Percentiles rank a stretch among this genome's conserved stretches.
Evolutionary conservation across 2,329 filamentous ascomycete species (phyloP).

Genomic region (Ceratocystis colombiana): DNA sequence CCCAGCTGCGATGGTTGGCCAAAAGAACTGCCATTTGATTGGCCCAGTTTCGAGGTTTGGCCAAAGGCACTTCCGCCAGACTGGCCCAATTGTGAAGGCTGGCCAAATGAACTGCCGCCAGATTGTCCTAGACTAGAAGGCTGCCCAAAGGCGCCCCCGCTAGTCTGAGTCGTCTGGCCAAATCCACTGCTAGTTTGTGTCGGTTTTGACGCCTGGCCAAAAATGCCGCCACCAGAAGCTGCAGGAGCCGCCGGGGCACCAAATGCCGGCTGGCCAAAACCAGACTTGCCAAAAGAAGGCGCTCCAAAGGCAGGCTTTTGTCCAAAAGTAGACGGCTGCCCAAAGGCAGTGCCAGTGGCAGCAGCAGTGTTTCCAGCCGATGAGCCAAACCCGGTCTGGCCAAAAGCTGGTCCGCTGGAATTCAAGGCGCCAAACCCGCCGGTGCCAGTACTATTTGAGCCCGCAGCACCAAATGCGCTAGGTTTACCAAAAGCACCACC

Average conservation of each 20-base stretch:
- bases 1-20: slow-evolving; percentile 34
- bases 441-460: neutral
- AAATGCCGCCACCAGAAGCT: slow-evolving; percentile 27
- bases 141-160: slow-evolving; percentile 34
- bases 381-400: slow-evolving; percentile 14
- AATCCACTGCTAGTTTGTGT: slow-evolving; percentile 33
- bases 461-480: slow-evolving; percentile 17
- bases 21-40: slow-evolving; percentile 30
- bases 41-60: slow-evolving; percentile 31
- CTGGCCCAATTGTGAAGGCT: slow-evolving; percentile 31
- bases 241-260: slow-evolving; percentile 15
- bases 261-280: slow-evolving; percentile 23
- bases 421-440: slow-evolving; percentile 18
- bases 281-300: slow-evolving; percentile 21
- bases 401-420: slow-evolving; percentile 14
- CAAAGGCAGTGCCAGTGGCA: slow-evolving; percentile 26
- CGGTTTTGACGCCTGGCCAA: slow-evolving; percentile 35
- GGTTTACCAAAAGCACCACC: slow-evolving; percentile 32
- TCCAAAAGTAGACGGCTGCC: slow-evolving; percentile 29
- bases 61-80: slow-evolving; percentile 32
- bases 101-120: slow-evolving; percentile 31
- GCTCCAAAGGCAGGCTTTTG: slow-evolving; percentile 34
- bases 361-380: slow-evolving; percentile 12
- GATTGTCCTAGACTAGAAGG: slow-evolving; percentile 31
- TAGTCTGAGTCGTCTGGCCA: slow-evolving; percentile 33